Evolutionary conservation across 345 rosid species (phyloP).

Genomic region (Aegle marmelos): DNA sequence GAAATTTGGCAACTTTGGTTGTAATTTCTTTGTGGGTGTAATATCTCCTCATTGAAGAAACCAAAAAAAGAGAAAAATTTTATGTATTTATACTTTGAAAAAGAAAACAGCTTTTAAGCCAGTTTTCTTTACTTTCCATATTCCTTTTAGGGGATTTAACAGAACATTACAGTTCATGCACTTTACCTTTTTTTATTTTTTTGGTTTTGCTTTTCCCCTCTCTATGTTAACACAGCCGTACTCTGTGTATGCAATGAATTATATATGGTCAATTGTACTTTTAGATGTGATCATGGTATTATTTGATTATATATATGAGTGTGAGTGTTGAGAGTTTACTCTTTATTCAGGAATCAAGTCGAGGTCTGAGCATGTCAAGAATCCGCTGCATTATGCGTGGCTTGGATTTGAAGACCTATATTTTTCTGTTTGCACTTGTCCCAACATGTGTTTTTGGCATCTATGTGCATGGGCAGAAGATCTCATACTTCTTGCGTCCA

Average conservation of each 20-base stretch:
- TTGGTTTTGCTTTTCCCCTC: too few species aligned
- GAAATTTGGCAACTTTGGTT: not conserved
- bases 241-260: not conserved
- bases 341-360: constrained; percentile 64
- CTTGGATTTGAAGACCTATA: constrained; percentile 66
- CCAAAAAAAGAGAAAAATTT: not conserved
- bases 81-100: not conserved
- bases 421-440: constrained; percentile 63
- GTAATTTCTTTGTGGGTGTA: not conserved
- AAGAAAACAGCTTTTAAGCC: not conserved
- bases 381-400: constrained; percentile 90
- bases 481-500: constrained; percentile 76
- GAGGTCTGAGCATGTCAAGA: constrained; percentile 78
- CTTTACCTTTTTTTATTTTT: not conserved
- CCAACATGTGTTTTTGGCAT: constrained; percentile 66
- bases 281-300: not conserved
- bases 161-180: not conserved
- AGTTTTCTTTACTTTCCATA: not conserved
- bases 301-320: constrained; percentile 6
- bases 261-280: not conserved
- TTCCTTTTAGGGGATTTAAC: not conserved
- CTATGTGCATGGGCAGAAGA: constrained; percentile 75
- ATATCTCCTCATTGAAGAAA: not conserved
- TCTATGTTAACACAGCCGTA: not conserved
- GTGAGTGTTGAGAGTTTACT: constrained; percentile 6